phyloP scores from a whole-genome alignment of 2,329 filamentous ascomycete genomes.

The Ceratocystiopsis minuta region DNA sequence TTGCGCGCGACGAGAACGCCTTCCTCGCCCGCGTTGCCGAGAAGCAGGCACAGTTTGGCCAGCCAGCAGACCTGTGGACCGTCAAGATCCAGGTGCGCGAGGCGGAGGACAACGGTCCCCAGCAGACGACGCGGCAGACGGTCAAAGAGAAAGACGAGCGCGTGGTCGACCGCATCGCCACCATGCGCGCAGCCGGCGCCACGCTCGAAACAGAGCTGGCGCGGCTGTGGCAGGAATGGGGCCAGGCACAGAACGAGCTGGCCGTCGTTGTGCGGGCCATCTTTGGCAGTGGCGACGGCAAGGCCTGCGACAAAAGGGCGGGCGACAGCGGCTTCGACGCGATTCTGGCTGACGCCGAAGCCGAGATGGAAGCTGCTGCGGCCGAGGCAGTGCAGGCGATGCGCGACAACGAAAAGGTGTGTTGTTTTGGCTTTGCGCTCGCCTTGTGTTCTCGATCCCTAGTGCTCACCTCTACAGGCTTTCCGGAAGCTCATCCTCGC shows the following conservation, averaged over 20 bases:
- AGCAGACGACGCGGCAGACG: not conserved
- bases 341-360: constrained; percentile 5
- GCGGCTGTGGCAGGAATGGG: constrained; percentile 16
- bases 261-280: constrained; percentile 13
- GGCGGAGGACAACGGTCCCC: not conserved
- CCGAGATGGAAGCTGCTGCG: constrained; percentile 1
- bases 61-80: constrained; percentile 4
- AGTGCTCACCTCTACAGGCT: not conserved
- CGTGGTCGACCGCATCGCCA: constrained; percentile 5
- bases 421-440: rapidly evolving
- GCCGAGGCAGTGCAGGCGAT: constrained; percentile 2
- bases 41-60: constrained; percentile 2
- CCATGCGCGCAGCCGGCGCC: constrained; percentile 1
- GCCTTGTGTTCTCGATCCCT: too few species aligned
- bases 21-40: constrained; percentile 1
- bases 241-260: constrained; percentile 22
- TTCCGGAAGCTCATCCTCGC: constrained; percentile 8
- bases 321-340: not conserved
- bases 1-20: constrained; percentile 1
- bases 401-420: constrained; percentile 9
- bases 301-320: not conserved
- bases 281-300: not conserved
- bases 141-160: constrained; percentile 3
- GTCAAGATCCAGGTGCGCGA: constrained; percentile 6
- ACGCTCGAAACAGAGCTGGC: constrained; percentile 7